Evolutionary conservation across 2,329 filamentous ascomycete species (phyloP), one percentile per base, ranked within the genome.

Genomic region (Exophiala spinifera): DNA sequence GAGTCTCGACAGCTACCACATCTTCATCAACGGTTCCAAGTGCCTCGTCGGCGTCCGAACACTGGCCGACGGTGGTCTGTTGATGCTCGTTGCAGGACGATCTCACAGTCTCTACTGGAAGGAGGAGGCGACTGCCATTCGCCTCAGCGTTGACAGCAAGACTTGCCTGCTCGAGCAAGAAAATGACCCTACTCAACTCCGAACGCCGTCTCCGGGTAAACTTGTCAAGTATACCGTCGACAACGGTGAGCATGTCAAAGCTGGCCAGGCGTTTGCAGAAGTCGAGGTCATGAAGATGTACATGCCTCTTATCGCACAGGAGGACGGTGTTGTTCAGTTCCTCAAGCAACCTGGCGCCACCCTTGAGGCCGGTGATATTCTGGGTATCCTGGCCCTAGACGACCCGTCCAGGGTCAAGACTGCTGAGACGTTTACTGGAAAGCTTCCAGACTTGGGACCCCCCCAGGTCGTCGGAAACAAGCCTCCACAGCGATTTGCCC

Each of bases 271-370:
- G 31, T 99, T 91, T 68, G 94, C 94, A 52, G 94, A 99, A 73
- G 92, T 99, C 37, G 94, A 99, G 76, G 94, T 99, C 74, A 99
- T 99, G 94, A 99, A 99, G 82, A 99, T 99, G 94, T 97, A 97
- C 82, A 99, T 99, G 94, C 94, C 94, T 67, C 81, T 99, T 51
- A 82, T 99, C 58, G 89, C 94, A 2, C 87, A 91, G 69, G 94
- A 99, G 72, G 94, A 96, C 66, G 94, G 94, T 78, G 82, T 95
- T 51, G 92, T 99, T 53, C 94, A 96, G 77, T 83, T 99, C 66
- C 96, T 99, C 80, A 99, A 99, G 83, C 94, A 97, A 76, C 94
- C 94, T 60, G 94, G 94, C 71, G 89, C 94, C n/a, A 95, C 91
- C 15, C 87, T 99, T 45, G 91, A 97, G 73, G 94, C 94, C 69